Evolutionary conservation across 129 eudicot species (phyloP), one percentile per base, ranked within the genome.

Genomic region (Lonicera japonica): DNA sequence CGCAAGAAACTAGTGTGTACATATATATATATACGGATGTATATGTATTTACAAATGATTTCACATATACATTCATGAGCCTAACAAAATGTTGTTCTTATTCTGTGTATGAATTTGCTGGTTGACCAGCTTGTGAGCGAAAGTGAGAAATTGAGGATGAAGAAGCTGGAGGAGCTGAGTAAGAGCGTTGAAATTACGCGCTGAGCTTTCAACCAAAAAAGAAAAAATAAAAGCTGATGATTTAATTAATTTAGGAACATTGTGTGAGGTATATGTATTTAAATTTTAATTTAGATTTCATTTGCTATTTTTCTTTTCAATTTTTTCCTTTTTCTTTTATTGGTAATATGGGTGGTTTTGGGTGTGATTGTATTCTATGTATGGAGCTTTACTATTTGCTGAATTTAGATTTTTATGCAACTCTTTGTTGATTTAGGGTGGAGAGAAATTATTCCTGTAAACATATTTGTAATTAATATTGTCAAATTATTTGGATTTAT

Each of bases 91-190:
- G 18, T 14, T 40, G n/a, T 10, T 9, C 53, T 12, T 39, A 40
- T 61, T 29, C 2, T 29, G 36, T 29, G 36, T 45, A 58, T 29
- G 15, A 38, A 72, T 16, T 19, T 64, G 46, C 65, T 75, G 66
- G 52, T 83, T 75, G 75, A 80, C 73, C 94, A 92, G 98, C 82
- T 92, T 81, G 98, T 92, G 25, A 77, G 95, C 63, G 98, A 92
- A 65, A 92, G 98, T 61, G 98, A 92, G 95, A 84, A 78, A 65
- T 60, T 85, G 86, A 92, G 98, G 95, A 81, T 92, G 95, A 92
- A 87, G 88, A 92, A 88, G 68, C 79, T 92, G 81, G 98, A 87
- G 46, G 98, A 92, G 66, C 79, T 92, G 77, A 92, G 96, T 89
- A 92, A 82, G 85, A 87, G 92, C 74, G 67, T 92, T 47, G 98